Evolutionary conservation across 1,139 yeast genomes (phyloP).

Genomic region (Candida sojae): DNA sequence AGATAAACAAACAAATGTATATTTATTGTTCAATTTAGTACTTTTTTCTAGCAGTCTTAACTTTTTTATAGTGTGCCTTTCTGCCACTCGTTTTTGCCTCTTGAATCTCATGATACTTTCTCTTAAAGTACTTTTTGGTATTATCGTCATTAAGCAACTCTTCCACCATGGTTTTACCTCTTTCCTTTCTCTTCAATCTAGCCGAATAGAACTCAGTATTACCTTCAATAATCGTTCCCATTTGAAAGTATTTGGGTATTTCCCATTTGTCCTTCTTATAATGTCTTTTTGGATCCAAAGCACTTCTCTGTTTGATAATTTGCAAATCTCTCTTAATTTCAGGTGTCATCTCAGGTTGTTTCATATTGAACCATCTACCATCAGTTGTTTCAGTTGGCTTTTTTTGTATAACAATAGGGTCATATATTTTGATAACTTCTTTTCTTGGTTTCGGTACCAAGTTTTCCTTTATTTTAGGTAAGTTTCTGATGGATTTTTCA

Average conservation of each 20-base stretch:
- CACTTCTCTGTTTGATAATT: conserved; percentile 82
- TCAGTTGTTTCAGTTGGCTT: conserved; percentile 41
- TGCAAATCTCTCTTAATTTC: conserved; percentile 74
- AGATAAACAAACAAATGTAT: not conserved
- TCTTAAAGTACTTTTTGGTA: conserved; percentile 75
- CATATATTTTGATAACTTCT: conserved; percentile 43
- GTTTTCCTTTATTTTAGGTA: conserved; percentile 39
- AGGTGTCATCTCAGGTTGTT: conserved; percentile 76
- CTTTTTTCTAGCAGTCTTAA: conserved; percentile 62
- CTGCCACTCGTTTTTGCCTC: conserved; percentile 74
- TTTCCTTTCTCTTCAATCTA: conserved; percentile 67
- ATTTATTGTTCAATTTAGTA: not conserved
- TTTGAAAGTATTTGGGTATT: conserved; percentile 78
- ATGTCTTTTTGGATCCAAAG: conserved; percentile 93
- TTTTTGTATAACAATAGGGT: conserved; percentile 43
- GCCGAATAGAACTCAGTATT: conserved; percentile 75
- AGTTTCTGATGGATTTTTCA: conserved; percentile 27
- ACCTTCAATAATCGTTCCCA: conserved; percentile 87
- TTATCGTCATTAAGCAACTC: conserved; percentile 77
- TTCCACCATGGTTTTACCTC: conserved; percentile 78
- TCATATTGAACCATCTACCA: conserved; percentile 80
- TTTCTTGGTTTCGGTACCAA: conserved; percentile 25
- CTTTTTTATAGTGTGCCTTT: conserved; percentile 65
- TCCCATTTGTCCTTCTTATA: conserved; percentile 87
- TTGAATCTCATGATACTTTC: conserved; percentile 83